phyloP scores from a whole-genome alignment of 2,329 filamentous ascomycete genomes.

The Xylaria sp. region DNA sequence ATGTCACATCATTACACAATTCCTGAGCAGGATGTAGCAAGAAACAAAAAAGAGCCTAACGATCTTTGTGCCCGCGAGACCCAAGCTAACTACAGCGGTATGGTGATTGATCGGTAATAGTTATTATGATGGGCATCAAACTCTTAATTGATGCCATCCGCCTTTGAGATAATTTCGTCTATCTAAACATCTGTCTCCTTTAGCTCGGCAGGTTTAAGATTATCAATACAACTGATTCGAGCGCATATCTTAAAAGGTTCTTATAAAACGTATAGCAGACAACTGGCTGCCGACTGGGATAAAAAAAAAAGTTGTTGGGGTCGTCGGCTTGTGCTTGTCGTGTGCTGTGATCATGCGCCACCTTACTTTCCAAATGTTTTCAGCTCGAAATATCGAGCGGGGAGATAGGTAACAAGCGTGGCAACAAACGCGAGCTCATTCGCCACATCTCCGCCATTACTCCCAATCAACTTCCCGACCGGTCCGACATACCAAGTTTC shows the following conservation, averaged over 20 bases:
- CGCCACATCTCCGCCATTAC: conserved; percentile 59
- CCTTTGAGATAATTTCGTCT: neutral
- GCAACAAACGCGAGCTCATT: conserved; percentile 63
- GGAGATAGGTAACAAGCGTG: conserved; percentile 58
- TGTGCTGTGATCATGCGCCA: neutral
- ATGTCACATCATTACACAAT: neutral
- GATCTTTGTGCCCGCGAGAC: neutral
- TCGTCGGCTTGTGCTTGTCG: neutral
- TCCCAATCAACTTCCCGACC: conserved; percentile 56
- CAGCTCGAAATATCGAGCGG: conserved; percentile 60
- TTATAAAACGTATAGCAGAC: neutral
- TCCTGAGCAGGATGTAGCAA: neutral
- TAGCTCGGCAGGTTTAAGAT: neutral
- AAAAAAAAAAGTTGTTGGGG: neutral
- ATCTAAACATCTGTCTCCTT: neutral
- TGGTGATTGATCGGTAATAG: neutral
- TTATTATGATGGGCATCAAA: neutral
- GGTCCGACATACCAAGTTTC: conserved; percentile 65
- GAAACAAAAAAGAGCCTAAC: neutral
- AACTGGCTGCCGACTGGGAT: neutral
- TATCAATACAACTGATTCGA: neutral
- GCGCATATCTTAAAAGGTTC: neutral
- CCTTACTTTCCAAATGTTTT: conserved; percentile 55
- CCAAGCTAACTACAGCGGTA: neutral
- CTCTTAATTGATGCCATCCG: neutral